Evolutionary conservation across 2,329 filamentous ascomycete species (phyloP).

Genomic region (Pseudogymnoascus sp.): DNA sequence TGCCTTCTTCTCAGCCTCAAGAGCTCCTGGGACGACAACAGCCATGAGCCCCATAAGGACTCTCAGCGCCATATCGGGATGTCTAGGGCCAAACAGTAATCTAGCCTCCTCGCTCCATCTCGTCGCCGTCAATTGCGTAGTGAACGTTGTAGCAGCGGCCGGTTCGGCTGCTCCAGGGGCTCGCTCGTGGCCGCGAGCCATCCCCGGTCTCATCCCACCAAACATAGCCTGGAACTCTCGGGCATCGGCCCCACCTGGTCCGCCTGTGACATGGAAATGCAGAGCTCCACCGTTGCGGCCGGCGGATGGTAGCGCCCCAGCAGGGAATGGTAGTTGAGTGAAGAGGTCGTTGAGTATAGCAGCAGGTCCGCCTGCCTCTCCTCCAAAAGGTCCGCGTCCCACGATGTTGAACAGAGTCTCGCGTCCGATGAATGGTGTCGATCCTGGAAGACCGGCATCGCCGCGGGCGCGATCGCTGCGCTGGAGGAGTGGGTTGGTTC

Average conservation of each 20-base stretch:
- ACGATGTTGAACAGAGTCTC: slow-evolving; percentile 20
- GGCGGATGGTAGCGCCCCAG: neutral
- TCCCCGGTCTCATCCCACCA: slow-evolving; percentile 18
- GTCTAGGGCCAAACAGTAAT: slow-evolving; percentile 66
- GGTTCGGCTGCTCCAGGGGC: slow-evolving; percentile 25
- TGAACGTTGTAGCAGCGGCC: slow-evolving; percentile 42
- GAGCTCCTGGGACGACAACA: slow-evolving; percentile 71
- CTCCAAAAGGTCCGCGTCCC: slow-evolving; percentile 18
- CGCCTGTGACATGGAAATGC: slow-evolving; percentile 50
- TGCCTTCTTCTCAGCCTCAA: slow-evolving; percentile 68
- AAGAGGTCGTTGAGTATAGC: slow-evolving; percentile 22
- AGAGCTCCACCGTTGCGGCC: slow-evolving; percentile 43
- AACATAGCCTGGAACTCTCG: slow-evolving; percentile 43
- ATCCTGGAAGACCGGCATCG: slow-evolving; percentile 13
- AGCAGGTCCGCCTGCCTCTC: slow-evolving; percentile 13
- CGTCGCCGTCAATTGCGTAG: slow-evolving; percentile 58
- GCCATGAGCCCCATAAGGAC: slow-evolving; percentile 63
- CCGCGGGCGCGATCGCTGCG: slow-evolving; percentile 38
- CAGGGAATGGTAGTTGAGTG: slow-evolving; percentile 11
- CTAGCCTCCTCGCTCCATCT: slow-evolving; percentile 88
- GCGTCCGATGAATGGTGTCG: slow-evolving; percentile 22
- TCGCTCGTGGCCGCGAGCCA: slow-evolving; percentile 17
- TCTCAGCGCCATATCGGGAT: slow-evolving; percentile 60
- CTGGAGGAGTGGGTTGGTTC: slow-evolving; percentile 77
- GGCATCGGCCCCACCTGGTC: slow-evolving; percentile 39